Conservation (phyloP, 2,329 filamentous ascomycete species). For the Exophiala calicioides region DNA sequence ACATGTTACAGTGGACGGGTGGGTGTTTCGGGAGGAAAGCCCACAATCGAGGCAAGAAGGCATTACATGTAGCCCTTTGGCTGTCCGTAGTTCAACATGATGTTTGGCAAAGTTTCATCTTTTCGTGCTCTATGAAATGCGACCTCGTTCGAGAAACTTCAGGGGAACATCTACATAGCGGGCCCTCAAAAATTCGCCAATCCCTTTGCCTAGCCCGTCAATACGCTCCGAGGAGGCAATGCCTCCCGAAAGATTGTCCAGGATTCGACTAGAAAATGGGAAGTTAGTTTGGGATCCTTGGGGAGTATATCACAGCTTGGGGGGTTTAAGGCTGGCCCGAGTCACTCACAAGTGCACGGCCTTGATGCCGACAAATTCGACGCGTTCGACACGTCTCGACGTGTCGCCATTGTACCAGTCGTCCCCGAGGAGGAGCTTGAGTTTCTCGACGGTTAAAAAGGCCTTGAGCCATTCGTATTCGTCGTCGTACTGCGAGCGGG, state of each 20-base stretch:
- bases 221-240: constrained; percentile 14
- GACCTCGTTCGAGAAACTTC: constrained; percentile 12
- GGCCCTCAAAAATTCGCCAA: constrained; percentile 17
- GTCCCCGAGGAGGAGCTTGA: constrained; percentile 35
- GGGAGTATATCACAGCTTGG: not conserved
- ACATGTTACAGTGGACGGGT: not conserved
- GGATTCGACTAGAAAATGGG: constrained; percentile 10
- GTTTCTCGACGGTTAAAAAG: constrained; percentile 41
- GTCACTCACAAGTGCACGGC: constrained; percentile 22
- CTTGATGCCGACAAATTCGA: constrained; percentile 14
- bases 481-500: constrained; percentile 23
- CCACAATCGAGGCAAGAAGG: not conserved
- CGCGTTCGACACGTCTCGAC: constrained; percentile 6
- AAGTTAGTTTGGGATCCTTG: not conserved
- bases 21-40: no score
- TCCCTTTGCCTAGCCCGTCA: constrained; percentile 20
- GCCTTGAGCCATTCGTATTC: constrained; percentile 39
- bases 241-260: constrained; percentile 15
- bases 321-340: not conserved
- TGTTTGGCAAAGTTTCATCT: no score
- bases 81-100: not conserved
- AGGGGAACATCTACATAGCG: constrained; percentile 12
- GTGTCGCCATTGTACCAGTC: constrained; percentile 12
- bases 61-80: not conserved
- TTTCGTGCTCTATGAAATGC: not conserved